A percentile compares a stretch with the other conserved stretches of the same genome.
These are phyloP conservation scores for Grosmannia penicillata DNA, from an alignment of 2,329 filamentous ascomycete genomes.

Conservation along the genomic window DNA sequence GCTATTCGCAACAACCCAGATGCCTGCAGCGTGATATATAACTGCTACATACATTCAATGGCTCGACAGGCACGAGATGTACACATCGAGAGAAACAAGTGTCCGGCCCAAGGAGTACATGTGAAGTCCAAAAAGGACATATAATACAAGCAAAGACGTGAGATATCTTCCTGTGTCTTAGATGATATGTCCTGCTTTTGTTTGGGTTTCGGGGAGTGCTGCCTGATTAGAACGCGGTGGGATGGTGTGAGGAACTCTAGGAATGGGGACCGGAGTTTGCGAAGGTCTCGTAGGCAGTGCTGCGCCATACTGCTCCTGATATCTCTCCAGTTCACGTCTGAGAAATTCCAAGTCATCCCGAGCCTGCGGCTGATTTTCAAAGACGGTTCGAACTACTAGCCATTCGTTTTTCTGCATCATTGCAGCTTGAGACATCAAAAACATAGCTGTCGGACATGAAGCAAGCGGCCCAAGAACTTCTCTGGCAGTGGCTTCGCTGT, in stretches of 20 bases:
- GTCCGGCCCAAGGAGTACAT: no score
- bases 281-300: constrained; percentile 5
- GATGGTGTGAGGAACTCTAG: constrained; percentile 9
- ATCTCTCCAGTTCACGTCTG: constrained; percentile 36
- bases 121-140: no score
- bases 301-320: constrained; percentile 4
- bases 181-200: no score
- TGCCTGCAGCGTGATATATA: no score
- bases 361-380: constrained; percentile 50
- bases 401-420: constrained; percentile 59
- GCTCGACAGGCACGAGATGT: no score
- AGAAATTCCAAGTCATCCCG: constrained; percentile 46
- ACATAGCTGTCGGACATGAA: constrained; percentile 49
- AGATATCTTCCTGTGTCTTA: no score
- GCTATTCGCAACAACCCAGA: no score
- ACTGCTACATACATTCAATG: no score
- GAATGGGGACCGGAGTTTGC: constrained; percentile 13
- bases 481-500: constrained; percentile 8
- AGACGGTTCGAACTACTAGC: constrained; percentile 54
- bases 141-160: no score
- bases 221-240: constrained; percentile 1
- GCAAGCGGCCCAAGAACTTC: constrained; percentile 35
- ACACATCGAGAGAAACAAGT: no score
- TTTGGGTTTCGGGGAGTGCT: neutral
- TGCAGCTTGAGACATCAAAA: constrained; percentile 53